A percentile compares a stretch with the other conserved stretches of the same genome.
Evolutionary conservation across 208 protist genomes (phyloP).

Genomic region (Trypanosomatidae sp.): DNA sequence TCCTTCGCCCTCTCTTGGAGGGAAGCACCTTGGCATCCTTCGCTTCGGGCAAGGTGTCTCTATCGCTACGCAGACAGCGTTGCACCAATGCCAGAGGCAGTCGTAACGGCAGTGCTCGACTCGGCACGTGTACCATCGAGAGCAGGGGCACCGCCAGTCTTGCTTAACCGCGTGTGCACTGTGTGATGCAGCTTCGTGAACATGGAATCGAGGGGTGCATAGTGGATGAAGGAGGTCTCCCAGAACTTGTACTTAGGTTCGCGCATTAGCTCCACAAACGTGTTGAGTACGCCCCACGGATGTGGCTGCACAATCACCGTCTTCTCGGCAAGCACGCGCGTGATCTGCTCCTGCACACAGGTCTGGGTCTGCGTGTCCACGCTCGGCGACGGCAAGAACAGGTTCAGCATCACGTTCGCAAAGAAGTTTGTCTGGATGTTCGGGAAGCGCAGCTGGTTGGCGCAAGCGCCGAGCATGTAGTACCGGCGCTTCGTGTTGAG

Average conservation of each 20-base stretch:
- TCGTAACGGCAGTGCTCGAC: slow-evolving; percentile 3
- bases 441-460: slow-evolving; percentile 99
- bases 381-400: slow-evolving; percentile 92
- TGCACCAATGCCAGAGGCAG: background rate
- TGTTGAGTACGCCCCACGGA: slow-evolving; percentile 99
- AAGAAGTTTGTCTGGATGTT: slow-evolving; percentile 99
- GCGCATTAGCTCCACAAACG: slow-evolving; percentile 99
- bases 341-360: slow-evolving; percentile 97
- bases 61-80: slow-evolving; percentile 1
- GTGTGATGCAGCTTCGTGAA: slow-evolving; percentile 93
- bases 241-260: slow-evolving; percentile 95
- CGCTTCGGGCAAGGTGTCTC: background rate
- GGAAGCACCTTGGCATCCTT: background rate
- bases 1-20: too few species aligned
- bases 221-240: slow-evolving; percentile 93
- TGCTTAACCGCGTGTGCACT: slow-evolving; percentile 48
- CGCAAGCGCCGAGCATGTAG: slow-evolving; percentile 96
- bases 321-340: slow-evolving; percentile 96
- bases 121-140: slow-evolving; percentile 18
- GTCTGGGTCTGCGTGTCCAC: slow-evolving; percentile 65
- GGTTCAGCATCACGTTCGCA: slow-evolving; percentile 94
- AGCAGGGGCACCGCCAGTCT: slow-evolving; percentile 23
- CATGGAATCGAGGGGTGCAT: slow-evolving; percentile 81
- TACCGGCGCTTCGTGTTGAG: slow-evolving; percentile 95
- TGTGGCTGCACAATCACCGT: slow-evolving; percentile 98